Percentiles rank a stretch among this genome's conserved stretches.
phyloP scores from a whole-genome alignment of 2,329 filamentous ascomycete species.

The Eutypa lata region DNA sequence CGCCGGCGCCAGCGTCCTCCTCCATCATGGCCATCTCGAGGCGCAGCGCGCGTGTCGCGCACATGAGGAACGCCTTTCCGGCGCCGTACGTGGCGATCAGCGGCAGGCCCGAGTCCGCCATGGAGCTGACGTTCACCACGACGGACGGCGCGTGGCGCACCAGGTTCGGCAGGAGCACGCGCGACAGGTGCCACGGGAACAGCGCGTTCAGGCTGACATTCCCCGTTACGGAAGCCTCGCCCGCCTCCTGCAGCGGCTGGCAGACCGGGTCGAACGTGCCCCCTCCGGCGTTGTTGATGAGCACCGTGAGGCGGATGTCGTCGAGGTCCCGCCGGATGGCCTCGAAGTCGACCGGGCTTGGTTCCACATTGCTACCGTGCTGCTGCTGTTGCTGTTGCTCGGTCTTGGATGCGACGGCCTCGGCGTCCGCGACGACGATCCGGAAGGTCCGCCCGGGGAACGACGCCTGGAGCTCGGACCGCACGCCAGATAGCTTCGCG shows the following conservation, averaged over 20 bases:
- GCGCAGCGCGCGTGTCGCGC: constrained; percentile 36
- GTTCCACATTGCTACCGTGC: background rate
- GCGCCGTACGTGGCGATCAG: constrained; percentile 43
- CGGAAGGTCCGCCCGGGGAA: constrained; percentile 38
- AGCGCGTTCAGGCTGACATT: constrained; percentile 46
- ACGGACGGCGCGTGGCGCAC: constrained; percentile 37
- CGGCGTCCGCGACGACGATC: constrained; percentile 42
- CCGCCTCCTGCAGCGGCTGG: constrained; percentile 32
- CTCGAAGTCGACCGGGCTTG: constrained; percentile 9
- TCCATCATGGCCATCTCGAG: constrained; percentile 37
- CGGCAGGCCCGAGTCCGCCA: constrained; percentile 44
- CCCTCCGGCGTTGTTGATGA: constrained; percentile 57
- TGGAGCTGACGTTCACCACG: constrained; percentile 48
- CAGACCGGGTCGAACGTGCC: constrained; percentile 28
- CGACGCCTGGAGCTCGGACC: constrained; percentile 32
- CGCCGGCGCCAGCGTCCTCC: no score
- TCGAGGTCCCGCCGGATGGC: constrained; percentile 16
- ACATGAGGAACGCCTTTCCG: constrained; percentile 44
- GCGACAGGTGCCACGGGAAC: constrained; percentile 49
- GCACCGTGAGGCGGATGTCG: constrained; percentile 43
- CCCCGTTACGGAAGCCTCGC: constrained; percentile 34
- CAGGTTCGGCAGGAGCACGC: constrained; percentile 43
- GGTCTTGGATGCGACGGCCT: no score
- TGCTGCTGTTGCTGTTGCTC: no score
- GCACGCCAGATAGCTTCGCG: constrained; percentile 42